These are phyloP conservation scores for Podaxis rugospora DNA, from an alignment of 768 basidiomycete genomes.

Conservation along the genomic window DNA sequence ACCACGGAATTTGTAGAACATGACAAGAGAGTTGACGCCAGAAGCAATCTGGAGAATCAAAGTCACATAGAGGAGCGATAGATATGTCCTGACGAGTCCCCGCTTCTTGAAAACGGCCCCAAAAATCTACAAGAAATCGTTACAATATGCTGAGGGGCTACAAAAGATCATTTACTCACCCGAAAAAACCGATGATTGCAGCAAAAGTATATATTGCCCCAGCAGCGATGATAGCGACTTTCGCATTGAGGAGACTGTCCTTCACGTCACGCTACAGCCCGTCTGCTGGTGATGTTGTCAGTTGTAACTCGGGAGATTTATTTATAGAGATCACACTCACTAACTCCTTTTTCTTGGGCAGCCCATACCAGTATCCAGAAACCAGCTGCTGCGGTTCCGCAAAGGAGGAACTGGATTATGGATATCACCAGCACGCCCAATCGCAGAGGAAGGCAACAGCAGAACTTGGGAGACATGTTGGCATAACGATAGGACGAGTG, in stretches of 20 bases:
- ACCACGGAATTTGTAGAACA: slow-evolving; percentile 25
- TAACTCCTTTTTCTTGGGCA: slow-evolving; percentile 12
- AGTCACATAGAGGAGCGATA: slow-evolving; percentile 24
- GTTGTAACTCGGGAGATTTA: not conserved
- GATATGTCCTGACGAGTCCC: slow-evolving; percentile 29
- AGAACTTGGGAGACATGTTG: slow-evolving; percentile 35
- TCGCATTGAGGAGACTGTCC: not conserved
- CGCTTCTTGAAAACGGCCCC: slow-evolving; percentile 33
- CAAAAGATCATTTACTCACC: slow-evolving; percentile 20
- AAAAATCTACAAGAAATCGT: slow-evolving; percentile 26
- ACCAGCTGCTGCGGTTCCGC: slow-evolving; percentile 25
- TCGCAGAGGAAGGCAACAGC: slow-evolving; percentile 39
- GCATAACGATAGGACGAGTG: not conserved
- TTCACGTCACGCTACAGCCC: slow-evolving; percentile 22
- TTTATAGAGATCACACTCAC: slow-evolving; percentile 11
- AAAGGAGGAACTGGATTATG: slow-evolving; percentile 33
- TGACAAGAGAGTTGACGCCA: slow-evolving; percentile 28
- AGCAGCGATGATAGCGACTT: slow-evolving; percentile 25
- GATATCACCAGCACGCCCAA: slow-evolving; percentile 37
- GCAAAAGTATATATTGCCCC: slow-evolving; percentile 27
- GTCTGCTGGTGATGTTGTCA: slow-evolving; percentile 17
- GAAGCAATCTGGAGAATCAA: slow-evolving; percentile 26
- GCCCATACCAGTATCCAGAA: slow-evolving; percentile 27
- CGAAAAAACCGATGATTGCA: slow-evolving; percentile 30
- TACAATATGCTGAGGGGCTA: not conserved